A percentile compares a stretch with the other conserved stretches of the same genome.
phyloP scores from a whole-genome alignment of 2,329 filamentous ascomycete genomes.

The Aspergillus fumigatiaffinis region DNA sequence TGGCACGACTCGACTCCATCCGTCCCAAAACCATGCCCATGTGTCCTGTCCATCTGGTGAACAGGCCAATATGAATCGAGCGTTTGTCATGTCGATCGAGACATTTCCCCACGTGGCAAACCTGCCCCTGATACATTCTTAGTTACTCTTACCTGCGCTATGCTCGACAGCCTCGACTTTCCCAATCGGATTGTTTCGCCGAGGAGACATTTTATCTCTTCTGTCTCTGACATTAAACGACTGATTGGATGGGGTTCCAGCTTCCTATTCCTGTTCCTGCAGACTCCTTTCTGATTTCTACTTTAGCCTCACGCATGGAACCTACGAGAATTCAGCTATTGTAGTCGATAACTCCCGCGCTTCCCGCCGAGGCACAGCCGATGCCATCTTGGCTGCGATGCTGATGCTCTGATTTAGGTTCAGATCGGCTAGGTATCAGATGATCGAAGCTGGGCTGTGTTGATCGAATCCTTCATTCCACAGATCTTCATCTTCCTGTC shows the following conservation, averaged over 20 bases:
- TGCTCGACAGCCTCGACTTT: background rate
- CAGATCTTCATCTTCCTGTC: too few relatives aligned
- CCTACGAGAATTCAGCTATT: background rate
- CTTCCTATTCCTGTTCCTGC: background rate
- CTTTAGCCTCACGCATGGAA: background rate
- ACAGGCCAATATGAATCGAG: background rate
- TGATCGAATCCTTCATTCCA: too few relatives aligned
- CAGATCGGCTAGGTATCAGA: too few relatives aligned
- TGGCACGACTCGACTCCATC: background rate
- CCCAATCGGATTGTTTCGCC: background rate
- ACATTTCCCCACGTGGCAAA: background rate
- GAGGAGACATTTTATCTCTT: too few relatives aligned
- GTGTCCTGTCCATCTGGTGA: background rate
- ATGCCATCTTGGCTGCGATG: too few relatives aligned
- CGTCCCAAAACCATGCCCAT: background rate
- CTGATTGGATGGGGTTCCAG: background rate
- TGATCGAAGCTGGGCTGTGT: too few relatives aligned
- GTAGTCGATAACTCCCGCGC: too few relatives aligned
- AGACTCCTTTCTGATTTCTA: background rate
- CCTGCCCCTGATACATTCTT: background rate
- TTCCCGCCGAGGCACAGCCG: too few relatives aligned
- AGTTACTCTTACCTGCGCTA: background rate
- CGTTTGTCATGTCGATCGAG: background rate
- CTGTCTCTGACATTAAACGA: background rate
- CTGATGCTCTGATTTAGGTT: too few relatives aligned